Percentiles rank a stretch among this genome's conserved stretches.
phyloP scores from a whole-genome alignment of 139 green algal genomes.

The Chlorella sp. region DNA sequence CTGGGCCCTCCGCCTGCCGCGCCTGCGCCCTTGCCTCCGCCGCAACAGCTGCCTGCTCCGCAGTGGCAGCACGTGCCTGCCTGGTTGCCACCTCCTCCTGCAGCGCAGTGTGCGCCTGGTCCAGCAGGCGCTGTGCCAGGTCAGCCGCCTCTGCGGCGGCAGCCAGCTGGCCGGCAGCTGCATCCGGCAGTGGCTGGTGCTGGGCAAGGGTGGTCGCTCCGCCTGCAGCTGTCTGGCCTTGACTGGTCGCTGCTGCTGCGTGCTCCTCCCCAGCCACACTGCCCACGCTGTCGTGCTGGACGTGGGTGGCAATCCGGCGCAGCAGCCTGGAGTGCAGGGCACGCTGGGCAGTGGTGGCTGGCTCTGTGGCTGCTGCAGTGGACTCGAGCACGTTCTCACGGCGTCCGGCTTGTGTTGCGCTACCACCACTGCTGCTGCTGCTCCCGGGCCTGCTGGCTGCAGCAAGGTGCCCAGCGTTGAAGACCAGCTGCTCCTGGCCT shows the following conservation, averaged over 20 bases:
- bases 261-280: not conserved
- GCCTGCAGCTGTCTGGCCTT: not conserved
- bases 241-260: not conserved
- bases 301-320: not conserved
- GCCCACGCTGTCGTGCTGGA: slow-evolving; percentile 10
- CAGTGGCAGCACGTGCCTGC: not conserved
- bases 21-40: not conserved
- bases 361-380: too few species aligned
- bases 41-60: not conserved
- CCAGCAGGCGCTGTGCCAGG: not conserved
- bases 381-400: too few species aligned
- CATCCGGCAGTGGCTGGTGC: too few species aligned
- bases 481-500: not conserved
- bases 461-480: not conserved
- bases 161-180: not conserved
- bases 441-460: not conserved
- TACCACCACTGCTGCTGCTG: not conserved
- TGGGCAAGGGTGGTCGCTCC: not conserved
- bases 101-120: not conserved
- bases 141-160: not conserved
- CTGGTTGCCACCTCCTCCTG: not conserved
- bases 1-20: not conserved
- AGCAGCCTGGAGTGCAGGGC: not conserved
- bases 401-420: too few species aligned
- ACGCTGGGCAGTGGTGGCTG: not conserved